Conservation (phyloP, 176 grass and related monocot genomes). For the Oryza rufipogon region DNA sequence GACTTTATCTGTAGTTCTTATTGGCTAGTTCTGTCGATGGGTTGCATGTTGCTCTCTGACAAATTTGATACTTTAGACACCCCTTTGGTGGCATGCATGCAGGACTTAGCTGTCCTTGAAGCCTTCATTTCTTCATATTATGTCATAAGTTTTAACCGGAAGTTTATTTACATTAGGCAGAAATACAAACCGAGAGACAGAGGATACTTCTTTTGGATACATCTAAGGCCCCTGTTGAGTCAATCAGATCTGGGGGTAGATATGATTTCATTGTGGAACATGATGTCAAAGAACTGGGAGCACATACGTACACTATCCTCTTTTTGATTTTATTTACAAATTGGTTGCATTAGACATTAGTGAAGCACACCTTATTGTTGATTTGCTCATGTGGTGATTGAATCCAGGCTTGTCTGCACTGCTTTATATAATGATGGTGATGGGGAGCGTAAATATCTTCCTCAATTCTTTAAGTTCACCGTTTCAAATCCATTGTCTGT, state of each 20-base stretch:
- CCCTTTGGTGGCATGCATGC: slow-evolving; percentile 15
- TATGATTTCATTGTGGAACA: slow-evolving; percentile 99
- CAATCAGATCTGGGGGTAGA: slow-evolving; percentile 94
- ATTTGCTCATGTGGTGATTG: slow-evolving; percentile 41
- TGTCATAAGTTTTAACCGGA: slow-evolving; percentile 29
- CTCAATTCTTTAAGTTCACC: slow-evolving; percentile 97
- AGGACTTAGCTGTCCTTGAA: slow-evolving; percentile 6
- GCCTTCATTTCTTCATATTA: slow-evolving; percentile 36
- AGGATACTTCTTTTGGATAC: slow-evolving; percentile 88
- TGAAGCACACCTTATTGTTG: slow-evolving; percentile 19
- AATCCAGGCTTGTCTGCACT: slow-evolving; percentile 93
- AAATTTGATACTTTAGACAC: not conserved
- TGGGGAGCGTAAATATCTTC: slow-evolving; percentile 96
- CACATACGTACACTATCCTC: slow-evolving; percentile 75
- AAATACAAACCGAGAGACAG: slow-evolving; percentile 97
- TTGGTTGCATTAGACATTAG: slow-evolving; percentile 3
- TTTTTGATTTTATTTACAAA: not conserved
- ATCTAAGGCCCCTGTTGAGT: slow-evolving; percentile 85
- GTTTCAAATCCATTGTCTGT: slow-evolving; percentile 96
- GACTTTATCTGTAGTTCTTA: not conserved
- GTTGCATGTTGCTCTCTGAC: slow-evolving; percentile 10
- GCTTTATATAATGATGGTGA: slow-evolving; percentile 95
- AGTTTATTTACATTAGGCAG: slow-evolving; percentile 62
- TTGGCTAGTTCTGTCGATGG: not conserved
- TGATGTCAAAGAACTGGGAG: slow-evolving; percentile 96